Base-by-base conservation (phyloP, 495 filamentous ascomycete genomes). In the Lophiotrema nucula region DNA sequence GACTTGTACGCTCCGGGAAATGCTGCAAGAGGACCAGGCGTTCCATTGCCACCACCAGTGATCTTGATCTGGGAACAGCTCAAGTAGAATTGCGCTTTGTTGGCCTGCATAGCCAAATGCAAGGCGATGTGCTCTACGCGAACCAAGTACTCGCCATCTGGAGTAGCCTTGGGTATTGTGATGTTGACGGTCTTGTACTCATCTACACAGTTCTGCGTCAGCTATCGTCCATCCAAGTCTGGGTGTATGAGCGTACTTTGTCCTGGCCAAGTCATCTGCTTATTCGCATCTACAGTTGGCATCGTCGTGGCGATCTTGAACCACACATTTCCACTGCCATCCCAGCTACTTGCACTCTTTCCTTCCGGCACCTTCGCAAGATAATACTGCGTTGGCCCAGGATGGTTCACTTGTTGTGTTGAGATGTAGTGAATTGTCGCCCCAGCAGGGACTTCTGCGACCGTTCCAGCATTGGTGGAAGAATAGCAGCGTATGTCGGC, bases 121-220 rank as follows among this genome's bases (percentile, higher is more conserved):
- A 81, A 66, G n/a, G 80, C 81, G 13, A 86, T 76, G n/a, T 79
- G 77, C 66, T 86, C 82, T 49, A 82, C 80, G 5, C 83, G 78
- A 39, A 86, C 73, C 38, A 87, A 78, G 56, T 87, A 87, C 50
- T 85, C 80, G 54, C 83, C 83, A 42, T 69, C 69, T 0, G 77
- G 72, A 58, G 82, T 74, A 46, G 73, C 73, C 52, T 72, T 71
- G 19, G 83, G 83, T 56, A 86, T 79, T 41, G 73, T 81, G 67
- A 71, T 75, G 39, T 63, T 58, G 26, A 35, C 35, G 12, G 59
- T 62, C 12, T 55, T 56, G 39, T 64, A 64, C 19, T 63, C 59
- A 24, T 64, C 61, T 64, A 31, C 2, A 26, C 22, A 4, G 11
- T 4, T 13, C 19, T 5, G 22, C 23, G 26, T 13, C 18, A 12